Conservation (phyloP, 2,329 filamentous ascomycete species). For the Beauveria medogensis region DNA sequence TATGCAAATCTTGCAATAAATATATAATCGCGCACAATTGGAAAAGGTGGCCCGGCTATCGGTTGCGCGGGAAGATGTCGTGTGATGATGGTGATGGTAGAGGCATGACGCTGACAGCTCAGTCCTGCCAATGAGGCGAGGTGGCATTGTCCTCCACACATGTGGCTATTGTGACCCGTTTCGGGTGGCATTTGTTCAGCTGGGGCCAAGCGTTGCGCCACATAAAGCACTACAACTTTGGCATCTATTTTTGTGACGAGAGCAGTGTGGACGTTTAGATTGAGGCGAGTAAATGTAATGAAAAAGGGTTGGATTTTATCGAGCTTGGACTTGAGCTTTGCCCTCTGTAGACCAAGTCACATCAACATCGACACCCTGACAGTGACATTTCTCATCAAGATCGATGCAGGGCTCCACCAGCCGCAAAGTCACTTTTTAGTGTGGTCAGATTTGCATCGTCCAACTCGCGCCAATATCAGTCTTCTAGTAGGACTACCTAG, state of each 20-base stretch:
- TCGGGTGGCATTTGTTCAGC: neutral
- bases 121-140: slow-evolving; percentile 2
- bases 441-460: neutral
- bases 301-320: too few species aligned
- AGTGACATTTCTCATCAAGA: neutral
- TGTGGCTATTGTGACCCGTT: neutral
- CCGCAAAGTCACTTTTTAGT: slow-evolving; percentile 9
- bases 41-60: neutral
- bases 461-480: neutral
- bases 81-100: slow-evolving; percentile 8
- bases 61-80: neutral
- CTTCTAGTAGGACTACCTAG: neutral
- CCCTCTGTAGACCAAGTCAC: neutral
- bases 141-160: slow-evolving; percentile 6
- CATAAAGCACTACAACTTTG: neutral
- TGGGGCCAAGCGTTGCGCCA: neutral
- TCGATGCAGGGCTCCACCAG: slow-evolving; percentile 6
- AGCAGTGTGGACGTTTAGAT: too few species aligned
- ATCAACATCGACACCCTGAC: neutral
- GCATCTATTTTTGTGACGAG: neutral
- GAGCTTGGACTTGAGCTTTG: neutral
- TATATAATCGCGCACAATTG: neutral
- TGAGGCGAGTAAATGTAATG: too few species aligned
- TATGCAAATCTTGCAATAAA: neutral
- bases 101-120: neutral